Evolutionary conservation across 192 early-diverging fungal species (phyloP), one percentile per base, ranked within the genome.

Genomic region (Rhizophagus prolifer): DNA sequence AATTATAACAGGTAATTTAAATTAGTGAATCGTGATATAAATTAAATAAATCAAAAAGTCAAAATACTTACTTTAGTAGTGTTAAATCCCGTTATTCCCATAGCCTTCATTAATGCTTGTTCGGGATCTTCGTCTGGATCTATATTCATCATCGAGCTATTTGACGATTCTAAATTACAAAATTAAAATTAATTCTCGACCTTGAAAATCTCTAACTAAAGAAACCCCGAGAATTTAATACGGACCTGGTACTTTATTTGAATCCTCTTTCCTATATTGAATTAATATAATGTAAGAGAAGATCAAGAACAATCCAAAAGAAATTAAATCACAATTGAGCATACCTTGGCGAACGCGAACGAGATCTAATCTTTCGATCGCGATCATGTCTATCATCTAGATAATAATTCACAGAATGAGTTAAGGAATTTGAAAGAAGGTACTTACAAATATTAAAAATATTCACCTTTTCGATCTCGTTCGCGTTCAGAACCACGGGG

Each of bases 21-120:
- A 58, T 58, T 25, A 58, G 28, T 28, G 50, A 66, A 14, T 44
- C 9, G 9, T 38, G 30, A 28, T 63, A 31, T 16, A 41, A 21
- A 70, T 46, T 26, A 36, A 41, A 36, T 28, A 31, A 14, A 47
- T n/a, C 12, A 50, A 47, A 69, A 67, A 12, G 36, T 38, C 13
- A 26, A 46, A 25, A 34, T 19, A 71, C 60, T 21, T 86, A 93
- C 91, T 81, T 94, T 93, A 44, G 96, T 97, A 0, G 92, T 89
- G 61, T 91, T 89, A 82, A 98, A 98, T 2, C 93, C 93, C 7
- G 88, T 87, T 79, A 98, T 95, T 6, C 96, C 96, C 91, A 98
- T 92, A 70, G 95, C 30, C 1, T 86, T 86, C 85, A 85, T 90
- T 95, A 98, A 95, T 74, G 91, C 86, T 21, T 89, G 89, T 63